Base-by-base conservation (phyloP, 805 yeast species). In the Spathaspora hagerdaliae region DNA sequence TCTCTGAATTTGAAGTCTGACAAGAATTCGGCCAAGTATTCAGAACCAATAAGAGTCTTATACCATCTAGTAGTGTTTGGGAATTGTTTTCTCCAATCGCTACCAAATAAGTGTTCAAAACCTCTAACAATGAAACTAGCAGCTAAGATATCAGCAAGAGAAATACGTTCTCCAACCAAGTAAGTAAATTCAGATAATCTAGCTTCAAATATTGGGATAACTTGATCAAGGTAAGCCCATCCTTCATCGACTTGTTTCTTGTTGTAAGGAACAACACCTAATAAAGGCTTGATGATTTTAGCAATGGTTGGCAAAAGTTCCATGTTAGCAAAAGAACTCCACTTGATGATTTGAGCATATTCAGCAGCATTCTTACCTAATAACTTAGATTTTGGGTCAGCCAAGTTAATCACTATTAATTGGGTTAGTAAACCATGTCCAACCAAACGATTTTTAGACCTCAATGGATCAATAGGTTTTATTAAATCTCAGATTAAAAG, bases 321-420 rank as follows among this genome's bases (percentile, higher is more conserved):
- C 56, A 78, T 58, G 75, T 85, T 87, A 64, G 82, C 74, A 55
- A 87, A 71, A 2, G 96, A 87, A 64, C 83, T 58, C 95, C 96
- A 90, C 70, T 74, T 82, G 56, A 90, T 64, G 58, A 89, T 73
- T 57, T 67, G 67, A 49, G 87, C 88, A 61, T 79, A 74, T 58
- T 86, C 87, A 54, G 71, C 69, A 52, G 78, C 67, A 64, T 74
- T 74, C 65, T 79, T 77, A 59, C 97, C 97, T 53, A 81, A 71
- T 53, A 85, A 74, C 54, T 68, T 69, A 45, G 67, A 59, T 48
- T 63, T 71, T 44, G 65, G 53, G 37, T 74, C 81, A 52, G 71
- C 73, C 52, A 75, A 64, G 49, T 75, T 69, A 47, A 71, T 61
- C 58, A 78, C 82, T 78, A 56, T 31, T 7, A 15, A 33, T 15